phyloP scores from a whole-genome alignment of 1,284 basidiomycete species.

The Rhodotorula sp. region DNA sequence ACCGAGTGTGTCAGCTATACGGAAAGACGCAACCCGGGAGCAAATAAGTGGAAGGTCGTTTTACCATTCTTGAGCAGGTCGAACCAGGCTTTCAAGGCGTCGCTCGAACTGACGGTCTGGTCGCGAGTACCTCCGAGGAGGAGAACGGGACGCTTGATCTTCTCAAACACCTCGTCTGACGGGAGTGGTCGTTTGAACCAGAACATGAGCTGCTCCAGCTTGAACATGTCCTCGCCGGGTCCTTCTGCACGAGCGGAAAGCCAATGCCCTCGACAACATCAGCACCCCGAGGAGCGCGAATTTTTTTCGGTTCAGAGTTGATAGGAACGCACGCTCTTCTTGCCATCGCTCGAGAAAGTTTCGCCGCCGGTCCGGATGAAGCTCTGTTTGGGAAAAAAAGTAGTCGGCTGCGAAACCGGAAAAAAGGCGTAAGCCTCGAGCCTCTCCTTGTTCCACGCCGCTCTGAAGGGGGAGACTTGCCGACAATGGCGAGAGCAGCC shows the following conservation, averaged over 20 bases:
- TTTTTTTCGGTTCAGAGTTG: no score
- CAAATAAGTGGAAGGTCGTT: background rate
- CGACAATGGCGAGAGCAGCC: slow-evolving; percentile 15
- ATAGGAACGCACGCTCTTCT: slow-evolving; percentile 7
- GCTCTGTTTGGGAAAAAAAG: slow-evolving; percentile 9
- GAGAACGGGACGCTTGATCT: slow-evolving; percentile 9
- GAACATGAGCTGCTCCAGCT: slow-evolving; percentile 8
- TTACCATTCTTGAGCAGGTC: slow-evolving; percentile 12
- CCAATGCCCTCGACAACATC: background rate
- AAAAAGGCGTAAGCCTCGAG: background rate
- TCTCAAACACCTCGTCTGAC: slow-evolving; percentile 10
- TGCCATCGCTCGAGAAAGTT: slow-evolving; percentile 20
- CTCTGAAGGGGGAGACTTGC: background rate
- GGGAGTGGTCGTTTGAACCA: slow-evolving; percentile 22
- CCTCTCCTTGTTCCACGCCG: no score
- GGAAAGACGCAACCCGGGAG: no score
- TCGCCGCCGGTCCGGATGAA: slow-evolving; percentile 2
- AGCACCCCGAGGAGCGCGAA: no score
- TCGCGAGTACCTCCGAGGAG: slow-evolving; percentile 21
- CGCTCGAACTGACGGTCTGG: slow-evolving; percentile 12
- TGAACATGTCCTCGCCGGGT: slow-evolving; percentile 6
- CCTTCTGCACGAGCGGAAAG: slow-evolving; percentile 2
- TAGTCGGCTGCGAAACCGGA: slow-evolving; percentile 8
- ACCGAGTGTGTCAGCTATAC: background rate
- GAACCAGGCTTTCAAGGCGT: slow-evolving; percentile 18